Percentiles rank a stretch among this genome's conserved stretches.
Evolutionary conservation across 495 filamentous ascomycete species (phyloP).

Genomic region (Lophiostoma macrostomum): DNA sequence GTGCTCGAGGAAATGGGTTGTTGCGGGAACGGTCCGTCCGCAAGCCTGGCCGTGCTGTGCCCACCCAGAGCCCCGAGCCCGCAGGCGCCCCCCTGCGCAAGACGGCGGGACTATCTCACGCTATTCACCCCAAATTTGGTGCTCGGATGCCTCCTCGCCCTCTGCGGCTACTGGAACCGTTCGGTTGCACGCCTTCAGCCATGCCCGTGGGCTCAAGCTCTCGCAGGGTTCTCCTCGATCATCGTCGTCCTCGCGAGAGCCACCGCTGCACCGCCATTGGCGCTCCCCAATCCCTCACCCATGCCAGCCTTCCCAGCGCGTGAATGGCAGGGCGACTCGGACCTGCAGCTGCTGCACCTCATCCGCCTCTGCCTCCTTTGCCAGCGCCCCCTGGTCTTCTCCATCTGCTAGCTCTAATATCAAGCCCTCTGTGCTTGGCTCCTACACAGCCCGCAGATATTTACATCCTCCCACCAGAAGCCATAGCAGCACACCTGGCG

Average conservation of each 20-base stretch:
- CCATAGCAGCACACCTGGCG: conserved; percentile 10
- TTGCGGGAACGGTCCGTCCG: conserved; percentile 32
- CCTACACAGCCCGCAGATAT: conserved; percentile 29
- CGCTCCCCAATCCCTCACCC: conserved; percentile 4
- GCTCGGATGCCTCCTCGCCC: conserved; percentile 11
- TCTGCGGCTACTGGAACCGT: conserved; percentile 32
- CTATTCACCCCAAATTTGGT: conserved; percentile 21
- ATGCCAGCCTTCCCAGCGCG: neutral
- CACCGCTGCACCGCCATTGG: conserved; percentile 25
- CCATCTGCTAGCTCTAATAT: neutral
- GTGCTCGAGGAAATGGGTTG: conserved; percentile 15
- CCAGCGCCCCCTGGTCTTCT: neutral
- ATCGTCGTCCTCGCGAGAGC: conserved; percentile 11
- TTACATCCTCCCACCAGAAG: conserved; percentile 16
- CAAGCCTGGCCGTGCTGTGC: conserved; percentile 20
- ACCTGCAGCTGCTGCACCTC: conserved; percentile 28
- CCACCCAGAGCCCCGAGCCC: conserved; percentile 10
- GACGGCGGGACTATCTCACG: neutral
- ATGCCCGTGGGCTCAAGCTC: conserved; percentile 30
- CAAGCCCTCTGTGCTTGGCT: conserved; percentile 12
- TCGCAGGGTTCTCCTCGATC: conserved; percentile 17
- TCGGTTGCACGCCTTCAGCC: conserved; percentile 30
- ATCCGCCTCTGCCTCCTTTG: conserved; percentile 14
- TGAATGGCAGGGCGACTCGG: conserved; percentile 6
- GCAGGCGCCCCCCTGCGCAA: neutral